These are phyloP conservation scores for Davidsoniella neocaledoniae DNA, from an alignment of 2,329 filamentous ascomycete genomes.

Conservation along the genomic window DNA sequence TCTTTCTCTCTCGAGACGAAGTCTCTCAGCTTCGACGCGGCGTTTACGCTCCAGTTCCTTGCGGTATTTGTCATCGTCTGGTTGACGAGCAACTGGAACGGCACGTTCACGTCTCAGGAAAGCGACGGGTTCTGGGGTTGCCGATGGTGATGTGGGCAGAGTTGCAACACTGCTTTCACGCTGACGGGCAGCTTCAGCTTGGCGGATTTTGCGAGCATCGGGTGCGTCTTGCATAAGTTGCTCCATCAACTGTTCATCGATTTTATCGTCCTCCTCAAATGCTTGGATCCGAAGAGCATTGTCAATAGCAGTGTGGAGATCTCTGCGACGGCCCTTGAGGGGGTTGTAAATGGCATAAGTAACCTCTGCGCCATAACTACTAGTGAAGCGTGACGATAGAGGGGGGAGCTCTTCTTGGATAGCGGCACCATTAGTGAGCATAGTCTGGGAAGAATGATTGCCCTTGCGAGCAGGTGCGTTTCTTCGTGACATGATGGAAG, in stretches of 20 bases:
- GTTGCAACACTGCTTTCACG: background rate
- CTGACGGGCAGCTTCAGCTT: background rate
- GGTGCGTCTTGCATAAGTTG: slow-evolving; percentile 11
- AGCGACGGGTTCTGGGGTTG: background rate
- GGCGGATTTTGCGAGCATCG: slow-evolving; percentile 2
- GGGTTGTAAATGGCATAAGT: slow-evolving; percentile 14
- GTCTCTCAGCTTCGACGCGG: background rate
- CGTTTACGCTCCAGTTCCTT: background rate
- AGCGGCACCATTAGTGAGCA: slow-evolving; percentile 13
- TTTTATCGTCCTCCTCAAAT: slow-evolving; percentile 5
- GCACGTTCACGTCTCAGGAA: slow-evolving; percentile 4
- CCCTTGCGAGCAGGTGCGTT: background rate
- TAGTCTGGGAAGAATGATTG: background rate
- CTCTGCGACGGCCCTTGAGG: slow-evolving; percentile 14
- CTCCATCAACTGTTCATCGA: slow-evolving; percentile 11
- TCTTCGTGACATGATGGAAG: slow-evolving; percentile 8
- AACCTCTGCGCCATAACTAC: slow-evolving; percentile 16
- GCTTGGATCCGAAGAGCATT: slow-evolving; percentile 13
- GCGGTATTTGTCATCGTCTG: slow-evolving; percentile 4
- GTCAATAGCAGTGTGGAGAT: slow-evolving; percentile 14
- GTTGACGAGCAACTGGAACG: slow-evolving; percentile 2
- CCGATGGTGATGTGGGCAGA: background rate
- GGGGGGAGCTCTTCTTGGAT: slow-evolving; percentile 15
- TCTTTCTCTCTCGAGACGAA: background rate
- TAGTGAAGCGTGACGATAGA: slow-evolving; percentile 14